These are phyloP conservation scores for Monilinia laxa DNA, from an alignment of 2,329 filamentous ascomycete genomes.

Conservation along the genomic window DNA sequence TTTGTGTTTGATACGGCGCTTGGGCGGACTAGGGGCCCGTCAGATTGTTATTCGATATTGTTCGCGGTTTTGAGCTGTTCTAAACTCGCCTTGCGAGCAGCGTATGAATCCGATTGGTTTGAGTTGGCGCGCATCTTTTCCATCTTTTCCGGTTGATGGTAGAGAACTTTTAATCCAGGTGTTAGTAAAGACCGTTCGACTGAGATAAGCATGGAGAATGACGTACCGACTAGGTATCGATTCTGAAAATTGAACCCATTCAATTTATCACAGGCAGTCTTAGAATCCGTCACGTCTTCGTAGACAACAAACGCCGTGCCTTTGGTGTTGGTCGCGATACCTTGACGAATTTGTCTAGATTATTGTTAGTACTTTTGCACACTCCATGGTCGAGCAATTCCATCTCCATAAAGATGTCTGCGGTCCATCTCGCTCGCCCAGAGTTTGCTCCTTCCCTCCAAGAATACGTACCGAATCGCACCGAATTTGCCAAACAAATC, in stretches of 20 bases:
- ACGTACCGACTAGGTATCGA: constrained; percentile 94
- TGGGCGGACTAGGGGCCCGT: constrained; percentile 49
- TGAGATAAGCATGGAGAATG: constrained; percentile 8
- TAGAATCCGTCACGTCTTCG: constrained; percentile 98
- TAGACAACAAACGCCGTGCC: constrained; percentile 99
- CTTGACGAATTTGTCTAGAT: constrained; percentile 91
- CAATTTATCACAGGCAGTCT: constrained; percentile 97
- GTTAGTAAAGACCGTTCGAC: constrained; percentile 22
- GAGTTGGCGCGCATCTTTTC: constrained; percentile 57
- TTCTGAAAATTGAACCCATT: constrained; percentile 99
- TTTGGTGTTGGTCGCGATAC: constrained; percentile 95
- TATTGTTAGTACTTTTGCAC: constrained; percentile 17
- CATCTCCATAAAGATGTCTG: not conserved
- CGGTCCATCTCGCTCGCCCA: not conserved
- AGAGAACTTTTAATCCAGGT: constrained; percentile 54
- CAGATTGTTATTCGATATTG: constrained; percentile 93
- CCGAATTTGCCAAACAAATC: constrained; percentile 98
- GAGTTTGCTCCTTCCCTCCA: constrained; percentile 1
- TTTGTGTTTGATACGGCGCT: constrained; percentile 17
- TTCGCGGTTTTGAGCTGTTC: constrained; percentile 97
- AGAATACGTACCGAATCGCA: constrained; percentile 75
- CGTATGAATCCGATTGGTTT: constrained; percentile 77
- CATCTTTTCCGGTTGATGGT: constrained; percentile 78
- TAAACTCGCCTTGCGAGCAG: constrained; percentile 92
- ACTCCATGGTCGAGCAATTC: constrained; percentile 22